These are phyloP conservation scores for Jamesozyma hellenica DNA, from an alignment of 805 yeast species.

Conservation along the genomic window DNA sequence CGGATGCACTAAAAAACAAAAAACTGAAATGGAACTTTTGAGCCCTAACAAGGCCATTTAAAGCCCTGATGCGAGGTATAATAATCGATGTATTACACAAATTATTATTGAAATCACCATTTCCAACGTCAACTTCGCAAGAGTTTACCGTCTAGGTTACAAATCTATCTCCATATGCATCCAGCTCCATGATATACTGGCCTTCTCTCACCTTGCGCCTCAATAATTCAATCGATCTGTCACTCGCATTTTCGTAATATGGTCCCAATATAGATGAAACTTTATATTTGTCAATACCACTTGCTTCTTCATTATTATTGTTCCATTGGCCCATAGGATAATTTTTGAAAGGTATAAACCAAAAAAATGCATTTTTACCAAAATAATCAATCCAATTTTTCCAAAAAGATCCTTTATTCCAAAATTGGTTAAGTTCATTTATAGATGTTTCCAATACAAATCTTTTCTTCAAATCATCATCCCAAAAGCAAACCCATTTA, in stretches of 20 bases:
- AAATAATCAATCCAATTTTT: constrained; percentile 23
- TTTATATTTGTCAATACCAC: neutral
- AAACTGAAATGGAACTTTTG: too few relatives aligned
- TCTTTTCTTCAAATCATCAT: constrained; percentile 26
- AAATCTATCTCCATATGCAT: constrained; percentile 4
- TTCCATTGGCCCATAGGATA: constrained; percentile 5
- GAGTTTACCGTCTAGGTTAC: neutral
- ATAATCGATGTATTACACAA: too few relatives aligned
- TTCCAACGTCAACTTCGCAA: too few relatives aligned
- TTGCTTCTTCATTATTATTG: neutral
- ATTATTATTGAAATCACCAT: too few relatives aligned
- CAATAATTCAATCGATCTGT: constrained; percentile 9
- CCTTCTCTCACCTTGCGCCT: constrained; percentile 21
- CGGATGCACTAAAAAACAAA: too few relatives aligned
- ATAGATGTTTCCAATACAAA: constrained; percentile 34
- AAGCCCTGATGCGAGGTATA: too few relatives aligned
- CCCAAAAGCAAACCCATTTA: constrained; percentile 22
- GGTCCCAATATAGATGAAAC: constrained; percentile 17
- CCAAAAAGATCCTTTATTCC: constrained; percentile 16
- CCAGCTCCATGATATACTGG: constrained; percentile 14
- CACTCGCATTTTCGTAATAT: constrained; percentile 22
- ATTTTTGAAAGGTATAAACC: constrained; percentile 26
- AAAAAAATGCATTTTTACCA: constrained; percentile 21
- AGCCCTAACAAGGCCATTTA: too few relatives aligned
- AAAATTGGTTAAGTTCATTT: constrained; percentile 16